A percentile compares a stretch with the other conserved stretches of the same genome.
These are phyloP conservation scores for Wickerhamomyces pijperi DNA, from an alignment of 805 yeast species.

Conservation along the genomic window DNA sequence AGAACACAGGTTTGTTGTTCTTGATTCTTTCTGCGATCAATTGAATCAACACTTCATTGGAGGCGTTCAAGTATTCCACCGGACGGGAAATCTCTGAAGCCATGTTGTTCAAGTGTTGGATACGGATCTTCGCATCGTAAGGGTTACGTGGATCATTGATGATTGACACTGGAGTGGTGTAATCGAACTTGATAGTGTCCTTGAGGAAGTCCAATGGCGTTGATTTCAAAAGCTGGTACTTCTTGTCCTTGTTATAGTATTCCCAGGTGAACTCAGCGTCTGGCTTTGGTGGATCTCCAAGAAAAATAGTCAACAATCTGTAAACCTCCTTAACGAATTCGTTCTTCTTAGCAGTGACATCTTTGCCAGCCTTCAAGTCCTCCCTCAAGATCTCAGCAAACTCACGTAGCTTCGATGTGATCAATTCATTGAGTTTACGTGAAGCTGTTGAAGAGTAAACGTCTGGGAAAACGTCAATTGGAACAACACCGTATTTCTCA, in stretches of 20 bases:
- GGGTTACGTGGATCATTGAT: conserved; percentile 77
- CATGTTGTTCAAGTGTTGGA: conserved; percentile 68
- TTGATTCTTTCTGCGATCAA: conserved; percentile 60
- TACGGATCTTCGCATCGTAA: conserved; percentile 50
- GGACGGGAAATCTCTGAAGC: conserved; percentile 43
- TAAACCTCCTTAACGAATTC: conserved; percentile 52
- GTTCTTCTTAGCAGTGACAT: conserved; percentile 23
- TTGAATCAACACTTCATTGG: conserved; percentile 43
- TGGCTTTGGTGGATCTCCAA: conserved; percentile 76
- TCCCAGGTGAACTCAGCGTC: conserved; percentile 63
- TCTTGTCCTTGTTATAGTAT: conserved; percentile 58
- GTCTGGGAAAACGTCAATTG: conserved; percentile 65
- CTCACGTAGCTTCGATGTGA: conserved; percentile 66
- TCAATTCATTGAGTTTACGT: conserved; percentile 40
- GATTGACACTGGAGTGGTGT: conserved; percentile 46
- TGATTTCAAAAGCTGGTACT: conserved; percentile 33
- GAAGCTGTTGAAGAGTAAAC: conserved; percentile 42
- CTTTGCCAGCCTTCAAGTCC: conserved; percentile 6
- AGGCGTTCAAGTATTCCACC: conserved; percentile 61
- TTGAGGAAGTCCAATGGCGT: conserved; percentile 58
- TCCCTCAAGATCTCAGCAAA: conserved; percentile 59
- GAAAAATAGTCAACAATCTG: conserved; percentile 51
- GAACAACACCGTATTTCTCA: conserved; percentile 74
- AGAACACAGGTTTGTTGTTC: conserved; percentile 71
- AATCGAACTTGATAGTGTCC: conserved; percentile 41